These are phyloP conservation scores for Pugionium dolabratum DNA, from an alignment of 345 rosid genomes.

Conservation along the genomic window DNA sequence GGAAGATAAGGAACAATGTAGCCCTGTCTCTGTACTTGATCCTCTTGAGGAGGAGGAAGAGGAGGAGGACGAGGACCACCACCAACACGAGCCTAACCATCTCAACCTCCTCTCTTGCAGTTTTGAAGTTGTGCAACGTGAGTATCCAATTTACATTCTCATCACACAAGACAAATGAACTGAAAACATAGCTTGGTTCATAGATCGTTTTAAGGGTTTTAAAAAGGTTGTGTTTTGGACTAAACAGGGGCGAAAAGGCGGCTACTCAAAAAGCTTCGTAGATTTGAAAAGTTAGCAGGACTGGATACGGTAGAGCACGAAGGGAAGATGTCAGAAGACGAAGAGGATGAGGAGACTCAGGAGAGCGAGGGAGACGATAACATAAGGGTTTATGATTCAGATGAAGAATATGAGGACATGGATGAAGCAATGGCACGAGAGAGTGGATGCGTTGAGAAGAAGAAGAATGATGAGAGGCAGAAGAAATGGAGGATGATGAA, in stretches of 20 bases:
- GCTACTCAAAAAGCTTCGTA: constrained; percentile 67
- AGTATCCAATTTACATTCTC: constrained; percentile 27
- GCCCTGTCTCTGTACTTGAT: constrained; percentile 93
- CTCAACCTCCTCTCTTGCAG: constrained; percentile 44
- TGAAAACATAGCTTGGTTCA: constrained; percentile 16
- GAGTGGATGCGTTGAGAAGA: neutral
- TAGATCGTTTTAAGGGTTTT: neutral
- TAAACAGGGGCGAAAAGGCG: constrained; percentile 69
- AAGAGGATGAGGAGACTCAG: constrained; percentile 38
- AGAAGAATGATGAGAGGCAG: constrained; percentile 31
- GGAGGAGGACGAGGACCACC: constrained; percentile 53
- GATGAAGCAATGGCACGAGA: constrained; percentile 29
- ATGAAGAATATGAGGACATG: constrained; percentile 34
- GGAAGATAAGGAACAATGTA: constrained; percentile 78
- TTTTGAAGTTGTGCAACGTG: constrained; percentile 80
- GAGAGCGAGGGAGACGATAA: constrained; percentile 44
- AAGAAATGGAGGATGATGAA: constrained; percentile 37
- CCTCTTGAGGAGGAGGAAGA: constrained; percentile 44
- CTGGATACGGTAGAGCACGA: constrained; percentile 84
- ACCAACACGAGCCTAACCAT: constrained; percentile 45
- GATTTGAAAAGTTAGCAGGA: constrained; percentile 81
- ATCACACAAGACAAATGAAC: constrained; percentile 7
- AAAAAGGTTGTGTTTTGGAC: constrained; percentile 15
- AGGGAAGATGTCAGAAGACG: constrained; percentile 49
- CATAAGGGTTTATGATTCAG: constrained; percentile 34